Evolutionary conservation across 306 rosid species (phyloP), one percentile per base, ranked within the genome.

Genomic region (Lathyrus aphaca): DNA sequence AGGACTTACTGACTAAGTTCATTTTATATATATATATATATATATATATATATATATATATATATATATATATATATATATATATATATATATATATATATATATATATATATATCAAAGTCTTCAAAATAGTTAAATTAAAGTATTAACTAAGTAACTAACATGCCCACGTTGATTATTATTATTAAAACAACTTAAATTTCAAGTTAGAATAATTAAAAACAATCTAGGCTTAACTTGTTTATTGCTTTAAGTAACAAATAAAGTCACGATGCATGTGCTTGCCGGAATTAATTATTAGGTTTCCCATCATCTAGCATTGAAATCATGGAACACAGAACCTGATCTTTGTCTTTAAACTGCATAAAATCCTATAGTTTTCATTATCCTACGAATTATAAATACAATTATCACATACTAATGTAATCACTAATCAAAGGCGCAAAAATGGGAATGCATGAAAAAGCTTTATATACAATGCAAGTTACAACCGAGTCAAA

Each of bases 341-440:
- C 67, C 43, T 75, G 74, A 75, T 77, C 50, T 74, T 77, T 81
- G 82, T 77, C 85, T 74, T 77, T 51, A 45, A 78, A 44, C 53
- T 77, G 82, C 78, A 58, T 74, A 35, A 70, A 80, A 82, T 68
- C 68, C 16, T 72, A 10, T 17, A 3, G 11, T 32, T 53, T 68
- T 45, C 12, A 57, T 50, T 21, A 57, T 49, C 69, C 51, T 74
- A 8, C 43, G 0, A 63, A 53, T 62, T 62, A 53, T 48, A 65
- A 9, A 46, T 14, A 19, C 19, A 49, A 59, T 32, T 35, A 14
- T 30, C 30, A 2, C 32, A 55, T 38, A 57, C 27, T 66, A 32
- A 42, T 29, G 17, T 18, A 67, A 30, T 64, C 75, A 48, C 42
- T 10, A 48, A 49, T 23, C 37, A 77, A 17, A 57, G 35, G 23